Evolutionary conservation across 768 basidiomycete species (phyloP), one percentile per base, ranked within the genome.

Genomic region (Auricularia auricula-judae): DNA sequence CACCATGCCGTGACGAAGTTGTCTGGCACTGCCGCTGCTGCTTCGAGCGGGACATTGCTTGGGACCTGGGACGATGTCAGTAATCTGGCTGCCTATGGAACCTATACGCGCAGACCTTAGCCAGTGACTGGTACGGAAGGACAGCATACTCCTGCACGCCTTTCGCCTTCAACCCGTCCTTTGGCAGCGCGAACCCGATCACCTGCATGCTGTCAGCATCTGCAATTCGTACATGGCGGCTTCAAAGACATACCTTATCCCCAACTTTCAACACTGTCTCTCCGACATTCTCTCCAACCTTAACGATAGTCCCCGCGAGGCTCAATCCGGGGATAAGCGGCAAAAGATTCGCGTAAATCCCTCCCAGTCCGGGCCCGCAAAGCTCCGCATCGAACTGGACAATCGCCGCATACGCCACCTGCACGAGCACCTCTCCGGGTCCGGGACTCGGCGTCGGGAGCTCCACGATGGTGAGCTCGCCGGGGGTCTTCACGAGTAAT

Each of bases 1-100:
- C 75, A 76, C 64, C 76, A 79, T 1, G 77, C 74, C 23, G 74
- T 76, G 62, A 79, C 73, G 62, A 78, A 79, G 67, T 78, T 78
- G 66, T 79, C 78, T 12, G 80, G 77, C 54, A 78, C 68, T 0
- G 77, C 75, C 11, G 75, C 74, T 3, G 78, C 79, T 21, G 69
- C 73, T 10, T 75, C 77, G 8, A 81, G 71, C 0, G 77, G 62
- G 36, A 80, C 62, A 18, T 62, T 71, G 54, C 75, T 75, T 10
- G 82, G 80, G 36, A 83, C 72, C 79, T 83, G 29, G 58, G 8
- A 11, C 42, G 36, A 53, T 23, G 4, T 29, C 36, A 42, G 21
- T 4, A n/a, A 39, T 21, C 23, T 18, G 54, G 61, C 16, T 56
- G 44, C n/a, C 3, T 29, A 35, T 29, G 36, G 3, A n/a, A 12